Evolutionary conservation across 768 basidiomycete species (phyloP).

Genomic region (Tubosaeta brunneosetosa): DNA sequence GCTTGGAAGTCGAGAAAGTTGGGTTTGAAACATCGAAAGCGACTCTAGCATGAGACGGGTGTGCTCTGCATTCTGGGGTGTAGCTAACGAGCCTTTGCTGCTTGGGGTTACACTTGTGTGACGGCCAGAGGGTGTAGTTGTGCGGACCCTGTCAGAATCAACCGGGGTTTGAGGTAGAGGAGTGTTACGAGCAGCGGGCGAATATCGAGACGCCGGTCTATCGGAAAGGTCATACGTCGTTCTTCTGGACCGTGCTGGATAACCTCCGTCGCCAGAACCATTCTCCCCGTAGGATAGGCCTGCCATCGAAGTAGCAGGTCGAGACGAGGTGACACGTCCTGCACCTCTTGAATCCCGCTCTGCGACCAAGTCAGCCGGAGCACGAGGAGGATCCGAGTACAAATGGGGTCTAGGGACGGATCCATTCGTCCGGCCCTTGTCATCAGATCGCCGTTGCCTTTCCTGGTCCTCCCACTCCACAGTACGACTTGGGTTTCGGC

Average conservation of each 20-base stretch:
- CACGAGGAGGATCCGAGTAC: slow-evolving; percentile 24
- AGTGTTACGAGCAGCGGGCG: slow-evolving; percentile 7
- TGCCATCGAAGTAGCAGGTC: slow-evolving; percentile 57
- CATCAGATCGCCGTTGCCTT: slow-evolving; percentile 14
- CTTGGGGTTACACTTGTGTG: slow-evolving; percentile 18
- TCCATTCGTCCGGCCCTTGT: slow-evolving; percentile 23
- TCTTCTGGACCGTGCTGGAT: slow-evolving; percentile 20
- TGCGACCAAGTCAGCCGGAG: slow-evolving; percentile 6
- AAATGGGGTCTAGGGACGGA: slow-evolving; percentile 20
- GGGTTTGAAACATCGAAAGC: slow-evolving; percentile 63
- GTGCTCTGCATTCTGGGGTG: slow-evolving; percentile 47
- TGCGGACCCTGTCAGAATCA: slow-evolving; percentile 14
- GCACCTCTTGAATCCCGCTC: slow-evolving; percentile 22
- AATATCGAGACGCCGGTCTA: slow-evolving; percentile 17
- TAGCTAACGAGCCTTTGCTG: slow-evolving; percentile 10
- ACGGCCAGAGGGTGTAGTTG: slow-evolving; percentile 7
- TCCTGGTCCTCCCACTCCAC: slow-evolving; percentile 27
- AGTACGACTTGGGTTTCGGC: slow-evolving; percentile 5
- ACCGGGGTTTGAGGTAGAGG: slow-evolving; percentile 15
- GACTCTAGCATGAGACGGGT: slow-evolving; percentile 66
- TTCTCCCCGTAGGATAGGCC: slow-evolving; percentile 35
- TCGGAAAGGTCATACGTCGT: slow-evolving; percentile 23
- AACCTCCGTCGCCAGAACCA: slow-evolving; percentile 7
- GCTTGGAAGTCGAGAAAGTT: slow-evolving; percentile 52
- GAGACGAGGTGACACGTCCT: slow-evolving; percentile 17